Base-by-base conservation (phyloP, 805 yeast species). In the Suhomyces sp. region DNA sequence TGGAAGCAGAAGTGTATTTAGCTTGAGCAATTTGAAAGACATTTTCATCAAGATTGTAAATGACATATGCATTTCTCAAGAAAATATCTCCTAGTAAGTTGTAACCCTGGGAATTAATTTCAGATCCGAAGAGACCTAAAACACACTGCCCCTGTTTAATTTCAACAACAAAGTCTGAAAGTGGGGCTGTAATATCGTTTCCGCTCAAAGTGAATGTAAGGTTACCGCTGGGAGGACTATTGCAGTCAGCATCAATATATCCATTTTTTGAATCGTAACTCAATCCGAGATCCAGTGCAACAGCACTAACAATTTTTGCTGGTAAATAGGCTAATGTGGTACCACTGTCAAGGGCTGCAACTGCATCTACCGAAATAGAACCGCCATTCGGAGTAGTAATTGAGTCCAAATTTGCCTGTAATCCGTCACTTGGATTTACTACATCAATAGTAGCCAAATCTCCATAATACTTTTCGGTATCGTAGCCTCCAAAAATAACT, bases 81-180 rank as follows among this genome's bases (percentile, higher is more conserved):
- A 87, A 80, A 44, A 79, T 76, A 61, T 85, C 91, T 8, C 94
- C 94, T 33, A 87, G 71, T 48, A 84, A 35, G 10, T 29, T 27
- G 47, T 12, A 12, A 31, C 40, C 40, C 10, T 31, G 21, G 6
- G 40, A 15, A 8, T 44, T 15, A 8, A 17, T 15, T 21, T 29
- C 43, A 39, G 22, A 27, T 9, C 40, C 25, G n/a, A 29, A 19
- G 31, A 44, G 29, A 19, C 40, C 47, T 15, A 44, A 44, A n/a
- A 13, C 17, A 31, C 35, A 31, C 35, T 31, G 15, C 15, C 35
- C 35, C 9, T 35, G 31, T 12, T 12, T 44, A 43, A 39, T 13
- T 2, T 43, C n/a, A 39, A 54, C 3, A 24, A 48, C 29, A 46
- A 53, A 43, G 19, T 40, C 44, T 2, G 46, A 29, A 43, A 33